Conservation (phyloP, 2,329 filamentous ascomycete genomes). For the Ophiostoma piceae region DNA sequence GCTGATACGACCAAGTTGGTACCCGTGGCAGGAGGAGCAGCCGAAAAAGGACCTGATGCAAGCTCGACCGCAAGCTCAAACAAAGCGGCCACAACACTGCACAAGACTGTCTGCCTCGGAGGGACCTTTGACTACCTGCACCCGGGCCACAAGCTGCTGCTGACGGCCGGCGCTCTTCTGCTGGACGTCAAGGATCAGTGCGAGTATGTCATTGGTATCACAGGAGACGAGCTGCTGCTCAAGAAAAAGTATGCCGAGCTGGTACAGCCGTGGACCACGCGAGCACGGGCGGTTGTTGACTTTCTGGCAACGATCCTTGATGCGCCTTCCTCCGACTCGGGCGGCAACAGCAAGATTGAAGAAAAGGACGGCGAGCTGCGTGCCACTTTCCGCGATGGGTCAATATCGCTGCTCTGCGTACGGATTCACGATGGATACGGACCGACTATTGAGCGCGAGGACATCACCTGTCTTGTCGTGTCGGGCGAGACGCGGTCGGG, state of each 20-base stretch:
- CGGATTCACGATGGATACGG: constrained; percentile 85
- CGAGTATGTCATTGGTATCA: constrained; percentile 76
- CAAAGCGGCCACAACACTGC: constrained; percentile 31
- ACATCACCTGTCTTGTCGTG: constrained; percentile 74
- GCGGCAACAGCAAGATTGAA: constrained; percentile 30
- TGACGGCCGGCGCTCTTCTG: constrained; percentile 78
- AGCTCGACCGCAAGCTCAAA: background rate
- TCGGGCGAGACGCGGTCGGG: constrained; percentile 83
- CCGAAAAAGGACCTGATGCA: background rate
- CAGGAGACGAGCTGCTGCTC: constrained; percentile 75
- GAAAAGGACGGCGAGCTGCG: constrained; percentile 44
- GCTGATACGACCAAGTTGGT: background rate
- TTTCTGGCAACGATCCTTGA: constrained; percentile 65
- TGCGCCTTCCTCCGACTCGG: constrained; percentile 44
- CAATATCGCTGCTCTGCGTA: constrained; percentile 68
- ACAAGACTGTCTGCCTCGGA: constrained; percentile 69
- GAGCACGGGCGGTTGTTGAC: constrained; percentile 62
- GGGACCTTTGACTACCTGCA: constrained; percentile 97
- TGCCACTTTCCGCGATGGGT: constrained; percentile 53
- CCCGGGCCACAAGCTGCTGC: constrained; percentile 88
- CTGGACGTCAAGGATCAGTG: constrained; percentile 39
- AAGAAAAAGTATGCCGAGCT: constrained; percentile 84
- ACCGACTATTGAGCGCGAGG: constrained; percentile 77
- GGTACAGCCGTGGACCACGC: constrained; percentile 72
- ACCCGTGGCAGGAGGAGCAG: background rate